Base-by-base conservation (phyloP, 345 rosid species). In the Boechera divaricarpa region DNA sequence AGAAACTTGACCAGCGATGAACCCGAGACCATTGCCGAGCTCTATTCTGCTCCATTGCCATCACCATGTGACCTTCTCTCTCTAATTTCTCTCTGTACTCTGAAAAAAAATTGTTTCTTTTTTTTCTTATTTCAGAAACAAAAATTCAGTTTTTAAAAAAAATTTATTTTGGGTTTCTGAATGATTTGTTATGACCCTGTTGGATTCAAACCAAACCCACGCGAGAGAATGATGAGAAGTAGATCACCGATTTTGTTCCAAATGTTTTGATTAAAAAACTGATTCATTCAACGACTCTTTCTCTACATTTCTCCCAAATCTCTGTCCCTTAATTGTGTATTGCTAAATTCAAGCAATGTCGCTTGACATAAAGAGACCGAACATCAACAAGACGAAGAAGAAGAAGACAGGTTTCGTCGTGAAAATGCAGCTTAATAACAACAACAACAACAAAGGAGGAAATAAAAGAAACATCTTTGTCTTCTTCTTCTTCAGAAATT, bases 351-450 rank as follows among this genome's bases (percentile, higher is more conserved):
- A 60, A 42, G 51, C 74, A 73, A 79, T 79, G 82, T 73, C 75
- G 70, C 70, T 73, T 35, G 82, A 79, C 47, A 67, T 73, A 10
- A 73, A 73, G 53, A 79, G 65, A 73, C 53, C 75, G 0, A 60
- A 9, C 78, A 73, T 7, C 29, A 69, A 63, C 71, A 74, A 79
- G 24, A 60, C 70, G n/a, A 74, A 68, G 71, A 73, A 73, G 71
- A 73, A 74, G 67, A 75, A 74, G 26, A 74, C 77, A 15, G 92
- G 91, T 2, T 88, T 87, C 84, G 78, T 87, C 55, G 87, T 87
- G 2, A 87, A 75, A 79, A 91, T 88, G 96, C 89, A 85, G 74
- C 67, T 94, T 6, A 21, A 78, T 76, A 80, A 26, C 76, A 81
- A 60, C 88, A 65, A 26, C 76, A 82, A 52, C 87, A 65, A 51